phyloP scores from a whole-genome alignment of 208 protist species.

The Wallacemonas collosoma region DNA sequence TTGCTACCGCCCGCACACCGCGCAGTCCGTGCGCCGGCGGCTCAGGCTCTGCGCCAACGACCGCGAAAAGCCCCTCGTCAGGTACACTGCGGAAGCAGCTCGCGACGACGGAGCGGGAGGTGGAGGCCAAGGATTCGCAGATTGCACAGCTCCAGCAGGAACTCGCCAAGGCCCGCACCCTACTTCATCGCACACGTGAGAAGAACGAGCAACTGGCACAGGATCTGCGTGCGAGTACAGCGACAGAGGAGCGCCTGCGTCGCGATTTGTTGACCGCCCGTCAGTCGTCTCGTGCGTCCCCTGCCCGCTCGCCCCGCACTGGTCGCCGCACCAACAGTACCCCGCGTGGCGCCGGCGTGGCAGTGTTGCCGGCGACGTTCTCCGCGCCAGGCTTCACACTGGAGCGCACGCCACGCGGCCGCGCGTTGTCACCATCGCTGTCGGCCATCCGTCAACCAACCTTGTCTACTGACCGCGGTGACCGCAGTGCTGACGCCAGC shows the following conservation, averaged over 20 bases:
- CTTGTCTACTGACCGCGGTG: background rate
- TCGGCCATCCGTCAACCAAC: slow-evolving; percentile 15
- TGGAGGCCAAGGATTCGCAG: slow-evolving; percentile 35
- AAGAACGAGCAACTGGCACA: slow-evolving; percentile 38
- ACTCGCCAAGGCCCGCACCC: slow-evolving; percentile 59
- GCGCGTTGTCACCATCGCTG: background rate
- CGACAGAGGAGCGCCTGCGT: slow-evolving; percentile 30
- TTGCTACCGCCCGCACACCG: background rate
- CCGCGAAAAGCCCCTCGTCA: background rate
- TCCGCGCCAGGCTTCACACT: slow-evolving; percentile 7
- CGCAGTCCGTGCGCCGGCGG: slow-evolving; percentile 1
- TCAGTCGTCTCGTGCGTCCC: slow-evolving; percentile 22
- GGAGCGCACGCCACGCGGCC: background rate
- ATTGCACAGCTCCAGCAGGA: slow-evolving; percentile 62
- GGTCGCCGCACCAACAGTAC: slow-evolving; percentile 6
- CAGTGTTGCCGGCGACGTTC: slow-evolving; percentile 4
- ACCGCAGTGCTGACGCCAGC: slow-evolving; percentile 11
- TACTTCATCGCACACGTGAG: slow-evolving; percentile 39
- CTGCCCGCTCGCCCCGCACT: slow-evolving; percentile 19
- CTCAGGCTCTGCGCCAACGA: background rate
- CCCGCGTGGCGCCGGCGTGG: slow-evolving; percentile 18
- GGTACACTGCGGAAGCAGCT: slow-evolving; percentile 21
- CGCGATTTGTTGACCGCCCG: slow-evolving; percentile 14
- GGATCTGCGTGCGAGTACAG: slow-evolving; percentile 45
- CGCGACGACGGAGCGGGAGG: slow-evolving; percentile 13